Evolutionary conservation across 441 rosid species (phyloP), one percentile per base, ranked within the genome.

Genomic region (Euphorbia celastroides): DNA sequence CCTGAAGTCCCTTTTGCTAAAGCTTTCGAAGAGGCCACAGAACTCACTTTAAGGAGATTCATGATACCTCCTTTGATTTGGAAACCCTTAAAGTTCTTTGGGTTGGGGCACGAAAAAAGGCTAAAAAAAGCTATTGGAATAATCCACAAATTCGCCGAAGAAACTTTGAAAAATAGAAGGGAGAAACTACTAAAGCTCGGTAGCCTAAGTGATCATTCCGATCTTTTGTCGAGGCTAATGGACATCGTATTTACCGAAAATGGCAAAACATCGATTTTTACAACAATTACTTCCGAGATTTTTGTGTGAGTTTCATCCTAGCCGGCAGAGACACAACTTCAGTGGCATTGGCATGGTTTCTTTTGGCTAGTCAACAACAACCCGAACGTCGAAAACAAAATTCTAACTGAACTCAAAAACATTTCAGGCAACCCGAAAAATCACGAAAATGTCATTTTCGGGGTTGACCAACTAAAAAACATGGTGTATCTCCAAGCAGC

Each of bases 291-390:
- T 82, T 82, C 48, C 75, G 79, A 68, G 90, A 91, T 67, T 88
- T 87, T 68, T 82, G 88, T 46, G 59, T 86, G 6, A 88, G 89
- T 62, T 81, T 87, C 68, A 84, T 88, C 56, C 73, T 91, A 52
- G 97, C 93, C 9, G 93, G 90, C 28, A 77, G 93, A 13, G 93
- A 91, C 82, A 87, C 97, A 31, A 88, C 92, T 69, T 91, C 93
- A 0, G 89, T 88, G 1, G 97, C 82, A 28, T 66, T 91, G 60
- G 73, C 81, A 25, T 88, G 93, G 90, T 88, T n/a, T 88, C 74
- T 91, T 88, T 78, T 91, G 90, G 92, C 56, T 91, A 57, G 34
- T 88, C 14, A 57, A 79, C 70, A 67, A 77, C 51, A 80, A 84
- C 32, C 86, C 84, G 0, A 70, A 75, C 13, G 88, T 82, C 1